A percentile compares a stretch with the other conserved stretches of the same genome.
phyloP scores from a whole-genome alignment of 2,329 filamentous ascomycete genomes.

The Aspergillus sp. region DNA sequence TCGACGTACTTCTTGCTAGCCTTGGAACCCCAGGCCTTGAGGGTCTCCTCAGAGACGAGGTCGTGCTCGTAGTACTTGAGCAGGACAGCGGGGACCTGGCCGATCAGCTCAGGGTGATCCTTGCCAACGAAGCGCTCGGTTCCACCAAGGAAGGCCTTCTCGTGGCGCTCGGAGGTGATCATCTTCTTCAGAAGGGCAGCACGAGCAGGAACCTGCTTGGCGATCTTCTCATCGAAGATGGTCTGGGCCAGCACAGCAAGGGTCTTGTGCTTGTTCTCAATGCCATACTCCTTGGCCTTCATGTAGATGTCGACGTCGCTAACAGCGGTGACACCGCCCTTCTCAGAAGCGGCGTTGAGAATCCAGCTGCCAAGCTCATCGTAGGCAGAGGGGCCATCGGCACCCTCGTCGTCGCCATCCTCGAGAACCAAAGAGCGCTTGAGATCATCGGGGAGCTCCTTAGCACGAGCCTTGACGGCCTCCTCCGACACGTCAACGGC shows the following conservation, averaged over 20 bases:
- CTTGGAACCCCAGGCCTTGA: constrained; percentile 89
- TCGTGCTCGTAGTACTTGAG: constrained; percentile 90
- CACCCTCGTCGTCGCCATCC: constrained; percentile 77
- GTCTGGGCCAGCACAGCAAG: constrained; percentile 89
- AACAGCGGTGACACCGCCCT: constrained; percentile 73
- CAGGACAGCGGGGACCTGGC: constrained; percentile 80
- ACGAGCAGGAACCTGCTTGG: constrained; percentile 81
- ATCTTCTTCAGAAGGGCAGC: constrained; percentile 88
- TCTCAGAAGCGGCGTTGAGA: constrained; percentile 67
- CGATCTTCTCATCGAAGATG: constrained; percentile 87
- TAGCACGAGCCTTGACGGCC: constrained; percentile 90
- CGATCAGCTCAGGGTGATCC: constrained; percentile 75
- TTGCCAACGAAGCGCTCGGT: constrained; percentile 88
- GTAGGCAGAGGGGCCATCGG: constrained; percentile 76
- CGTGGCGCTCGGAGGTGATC: constrained; percentile 86
- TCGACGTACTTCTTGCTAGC: constrained; percentile 99
- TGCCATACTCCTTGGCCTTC: constrained; percentile 94
- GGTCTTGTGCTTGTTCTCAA: constrained; percentile 92
- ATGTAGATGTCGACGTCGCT: constrained; percentile 89
- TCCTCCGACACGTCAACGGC: constrained; percentile 95
- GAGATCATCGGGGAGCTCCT: constrained; percentile 89
- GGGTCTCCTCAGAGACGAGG: constrained; percentile 80
- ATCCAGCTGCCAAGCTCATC: constrained; percentile 95
- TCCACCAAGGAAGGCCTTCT: constrained; percentile 93
- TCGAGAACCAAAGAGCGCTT: constrained; percentile 87